phyloP scores from a whole-genome alignment of 371 early-diverging fungal genomes.

The Syncephalis fuscata region DNA sequence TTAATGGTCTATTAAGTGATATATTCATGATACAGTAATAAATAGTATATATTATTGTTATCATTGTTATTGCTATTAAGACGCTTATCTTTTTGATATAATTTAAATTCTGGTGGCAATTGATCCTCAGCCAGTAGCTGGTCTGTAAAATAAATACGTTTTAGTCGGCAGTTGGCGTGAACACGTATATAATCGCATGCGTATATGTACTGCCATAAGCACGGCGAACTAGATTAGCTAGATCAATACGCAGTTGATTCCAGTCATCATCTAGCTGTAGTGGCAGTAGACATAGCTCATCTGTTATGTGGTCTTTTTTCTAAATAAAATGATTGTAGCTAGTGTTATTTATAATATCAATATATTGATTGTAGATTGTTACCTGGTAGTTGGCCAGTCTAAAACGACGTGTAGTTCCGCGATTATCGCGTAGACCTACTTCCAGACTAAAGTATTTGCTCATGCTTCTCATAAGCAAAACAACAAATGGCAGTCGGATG shows the following conservation, averaged over 20 bases:
- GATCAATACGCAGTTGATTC: slow-evolving; percentile 86
- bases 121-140: slow-evolving; percentile 79
- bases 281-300: slow-evolving; percentile 84
- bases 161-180: slow-evolving; percentile 81
- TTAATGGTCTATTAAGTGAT: too few relatives aligned
- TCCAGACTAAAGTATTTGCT: slow-evolving; percentile 86
- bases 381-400: slow-evolving; percentile 88
- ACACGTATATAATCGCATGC: slow-evolving; percentile 79
- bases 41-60: too few relatives aligned
- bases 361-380: neutral
- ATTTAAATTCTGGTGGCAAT: slow-evolving; percentile 81
- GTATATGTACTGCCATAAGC: slow-evolving; percentile 78
- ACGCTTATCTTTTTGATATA: slow-evolving; percentile 21
- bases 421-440: slow-evolving; percentile 70
- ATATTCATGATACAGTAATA: too few relatives aligned
- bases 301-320: slow-evolving; percentile 63
- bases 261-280: slow-evolving; percentile 89
- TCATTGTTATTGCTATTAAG: too few relatives aligned
- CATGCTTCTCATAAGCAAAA: slow-evolving; percentile 72
- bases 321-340: slow-evolving; percentile 11
- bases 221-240: slow-evolving; percentile 69
- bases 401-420: slow-evolving; percentile 57
- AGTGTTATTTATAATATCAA: neutral
- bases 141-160: slow-evolving; percentile 84
- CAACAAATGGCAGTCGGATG: slow-evolving; percentile 78